phyloP scores from a whole-genome alignment of 2,329 filamentous ascomycete genomes.

The Metarhizium sp. region DNA sequence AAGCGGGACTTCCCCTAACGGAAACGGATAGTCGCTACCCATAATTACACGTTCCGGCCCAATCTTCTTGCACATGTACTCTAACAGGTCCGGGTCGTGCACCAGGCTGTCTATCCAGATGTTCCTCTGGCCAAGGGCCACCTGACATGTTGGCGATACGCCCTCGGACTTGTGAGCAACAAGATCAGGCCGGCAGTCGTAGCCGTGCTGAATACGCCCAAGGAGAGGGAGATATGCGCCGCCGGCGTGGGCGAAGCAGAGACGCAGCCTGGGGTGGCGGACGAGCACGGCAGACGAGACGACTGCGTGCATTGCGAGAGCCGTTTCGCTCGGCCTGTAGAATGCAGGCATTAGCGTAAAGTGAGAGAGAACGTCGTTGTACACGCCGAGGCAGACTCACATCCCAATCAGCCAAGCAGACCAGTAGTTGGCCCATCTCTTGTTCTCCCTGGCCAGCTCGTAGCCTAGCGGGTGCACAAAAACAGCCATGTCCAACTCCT shows the following conservation, averaged over 20 bases:
- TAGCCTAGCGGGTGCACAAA: background rate
- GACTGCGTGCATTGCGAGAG: background rate
- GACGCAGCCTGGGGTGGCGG: background rate
- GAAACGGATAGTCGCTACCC: background rate
- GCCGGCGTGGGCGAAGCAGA: background rate
- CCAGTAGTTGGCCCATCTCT: background rate
- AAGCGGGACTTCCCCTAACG: background rate
- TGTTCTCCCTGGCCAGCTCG: background rate
- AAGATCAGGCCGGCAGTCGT: background rate
- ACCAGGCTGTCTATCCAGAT: conserved; percentile 1
- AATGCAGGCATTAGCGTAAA: background rate
- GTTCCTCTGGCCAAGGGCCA: background rate
- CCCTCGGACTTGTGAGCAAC: background rate
- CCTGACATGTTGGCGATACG: background rate
- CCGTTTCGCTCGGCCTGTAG: background rate
- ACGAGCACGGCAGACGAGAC: background rate
- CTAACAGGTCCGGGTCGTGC: background rate
- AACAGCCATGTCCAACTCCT: background rate
- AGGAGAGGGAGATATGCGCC: background rate
- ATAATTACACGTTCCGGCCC: background rate
- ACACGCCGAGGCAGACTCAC: background rate
- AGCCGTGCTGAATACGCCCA: background rate
- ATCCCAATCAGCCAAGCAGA: background rate
- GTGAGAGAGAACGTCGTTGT: no score
- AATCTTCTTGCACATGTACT: background rate